Evolutionary conservation across 495 filamentous ascomycete genomes (phyloP).

Genomic region (Podospora didyma): DNA sequence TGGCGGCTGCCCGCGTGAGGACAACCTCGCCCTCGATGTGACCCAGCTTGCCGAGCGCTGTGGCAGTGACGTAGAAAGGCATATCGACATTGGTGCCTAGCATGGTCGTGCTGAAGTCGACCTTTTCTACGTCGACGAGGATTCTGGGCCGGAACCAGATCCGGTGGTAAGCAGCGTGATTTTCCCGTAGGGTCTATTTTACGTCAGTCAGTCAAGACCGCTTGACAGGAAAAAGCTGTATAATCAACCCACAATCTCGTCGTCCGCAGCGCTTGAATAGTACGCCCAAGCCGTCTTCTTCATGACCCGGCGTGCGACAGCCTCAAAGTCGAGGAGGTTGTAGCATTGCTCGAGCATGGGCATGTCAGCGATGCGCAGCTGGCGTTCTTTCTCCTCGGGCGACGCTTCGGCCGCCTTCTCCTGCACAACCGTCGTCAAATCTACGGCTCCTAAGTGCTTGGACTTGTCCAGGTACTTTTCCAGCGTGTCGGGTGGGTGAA

Average conservation of each 20-base stretch:
- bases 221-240: background rate
- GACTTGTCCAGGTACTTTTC: conserved; percentile 78
- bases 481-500: conserved; percentile 73
- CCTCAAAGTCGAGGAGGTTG: conserved; percentile 93
- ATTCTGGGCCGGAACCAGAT: conserved; percentile 94
- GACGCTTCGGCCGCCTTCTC: conserved; percentile 66
- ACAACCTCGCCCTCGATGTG: conserved; percentile 86
- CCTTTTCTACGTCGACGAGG: conserved; percentile 78
- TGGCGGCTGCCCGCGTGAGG: conserved; percentile 76
- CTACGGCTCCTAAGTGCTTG: conserved; percentile 87
- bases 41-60: conserved; percentile 86
- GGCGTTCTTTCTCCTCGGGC: conserved; percentile 73
- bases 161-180: conserved; percentile 92
- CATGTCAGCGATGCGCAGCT: conserved; percentile 71
- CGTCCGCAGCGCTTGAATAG: conserved; percentile 92
- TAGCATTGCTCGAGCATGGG: conserved; percentile 85
- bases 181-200: conserved; percentile 84
- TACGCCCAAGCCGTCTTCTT: conserved; percentile 96
- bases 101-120: conserved; percentile 87
- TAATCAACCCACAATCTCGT: conserved; percentile 72
- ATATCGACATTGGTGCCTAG: conserved; percentile 76
- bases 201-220: background rate
- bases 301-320: conserved; percentile 82
- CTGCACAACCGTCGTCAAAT: conserved; percentile 78
- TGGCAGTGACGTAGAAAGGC: conserved; percentile 91